phyloP scores from a whole-genome alignment of 768 basidiomycete species.

The Lactifluus subvellereus region DNA sequence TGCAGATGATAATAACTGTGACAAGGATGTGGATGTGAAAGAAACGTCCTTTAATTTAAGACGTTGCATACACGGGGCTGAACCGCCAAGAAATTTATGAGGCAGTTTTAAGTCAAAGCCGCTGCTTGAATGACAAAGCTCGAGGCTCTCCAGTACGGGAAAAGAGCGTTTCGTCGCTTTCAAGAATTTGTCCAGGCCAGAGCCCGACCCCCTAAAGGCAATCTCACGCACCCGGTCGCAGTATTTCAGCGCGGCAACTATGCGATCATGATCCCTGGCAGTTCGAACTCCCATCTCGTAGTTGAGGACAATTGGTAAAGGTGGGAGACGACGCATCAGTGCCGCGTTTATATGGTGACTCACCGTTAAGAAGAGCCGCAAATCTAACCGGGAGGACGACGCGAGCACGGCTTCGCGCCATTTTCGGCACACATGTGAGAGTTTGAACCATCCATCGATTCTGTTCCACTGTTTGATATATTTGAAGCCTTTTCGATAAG shows the following conservation, averaged over 20 bases:
- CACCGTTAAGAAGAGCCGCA: neutral
- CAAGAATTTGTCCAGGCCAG: neutral
- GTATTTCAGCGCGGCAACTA: neutral
- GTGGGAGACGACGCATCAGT: neutral
- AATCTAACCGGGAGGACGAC: neutral
- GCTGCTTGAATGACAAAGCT: neutral
- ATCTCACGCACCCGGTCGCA: neutral
- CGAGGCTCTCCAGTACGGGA: slow-evolving; percentile 4
- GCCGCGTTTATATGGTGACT: neutral
- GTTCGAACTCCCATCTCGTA: neutral
- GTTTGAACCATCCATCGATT: neutral
- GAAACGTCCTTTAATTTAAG: neutral
- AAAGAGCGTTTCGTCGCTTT: neutral
- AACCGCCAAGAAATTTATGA: neutral
- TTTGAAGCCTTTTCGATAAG: neutral
- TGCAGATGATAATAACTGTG: neutral
- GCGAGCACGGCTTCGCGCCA: slow-evolving; percentile 2
- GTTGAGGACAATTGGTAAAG: neutral
- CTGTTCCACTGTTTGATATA: neutral
- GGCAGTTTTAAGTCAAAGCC: neutral
- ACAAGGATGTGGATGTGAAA: neutral
- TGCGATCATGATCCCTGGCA: neutral
- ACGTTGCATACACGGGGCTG: neutral
- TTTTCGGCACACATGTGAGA: slow-evolving; percentile 5
- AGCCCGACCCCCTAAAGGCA: neutral